Base-by-base conservation (phyloP, 78 protist species). In the Dictyostelium purpureum region DNA sequence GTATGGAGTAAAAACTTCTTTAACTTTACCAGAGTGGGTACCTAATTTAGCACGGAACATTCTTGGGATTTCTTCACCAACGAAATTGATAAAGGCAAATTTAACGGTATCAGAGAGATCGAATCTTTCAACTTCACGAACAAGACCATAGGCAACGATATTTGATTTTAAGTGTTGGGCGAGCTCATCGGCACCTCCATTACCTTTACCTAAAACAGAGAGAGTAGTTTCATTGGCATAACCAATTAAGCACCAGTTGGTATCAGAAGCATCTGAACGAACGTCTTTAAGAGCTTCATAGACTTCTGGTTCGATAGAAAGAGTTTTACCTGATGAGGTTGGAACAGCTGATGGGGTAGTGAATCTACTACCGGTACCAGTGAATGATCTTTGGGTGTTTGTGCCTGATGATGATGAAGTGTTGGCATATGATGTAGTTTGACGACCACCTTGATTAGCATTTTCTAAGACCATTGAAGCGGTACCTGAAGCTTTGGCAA, bases 11-110 rank as follows among this genome's bases (percentile, higher is more conserved):
- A 93, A 93, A 16, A 76, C 35, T 65, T 70, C 79, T 74, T 81
- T 85, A 65, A 93, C 80, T 42, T 43, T 28, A 33, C 96, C 96
- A 49, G 79, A 56, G 77, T 76, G 90, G 37, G 93, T 87, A 16
- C 94, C 94, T 2, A 93, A 57, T 59, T 88, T 93, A 31, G 96
- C 96, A 19, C 96, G 19, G 37, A 93, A 81, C 96, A 93, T 93
- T 31, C 96, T 35, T 69, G 79, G 65, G 49, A 93, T 79, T 12
- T 85, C 78, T 61, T 76, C 88, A 76, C 94, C 94, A 21, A 89
- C 94, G 42, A 89, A 89, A 37, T 80, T 63, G 31, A 89, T 54
- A 31, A 73, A 89, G 35, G 73, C 94, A 40, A 89, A 89, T 54
- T 89, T 79, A 56, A 79, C 43, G 24, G 85, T 89, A 26, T 77